Evolutionary conservation across 2,329 filamentous ascomycete genomes (phyloP).

Genomic region (Acephala macrosclerotiorum): DNA sequence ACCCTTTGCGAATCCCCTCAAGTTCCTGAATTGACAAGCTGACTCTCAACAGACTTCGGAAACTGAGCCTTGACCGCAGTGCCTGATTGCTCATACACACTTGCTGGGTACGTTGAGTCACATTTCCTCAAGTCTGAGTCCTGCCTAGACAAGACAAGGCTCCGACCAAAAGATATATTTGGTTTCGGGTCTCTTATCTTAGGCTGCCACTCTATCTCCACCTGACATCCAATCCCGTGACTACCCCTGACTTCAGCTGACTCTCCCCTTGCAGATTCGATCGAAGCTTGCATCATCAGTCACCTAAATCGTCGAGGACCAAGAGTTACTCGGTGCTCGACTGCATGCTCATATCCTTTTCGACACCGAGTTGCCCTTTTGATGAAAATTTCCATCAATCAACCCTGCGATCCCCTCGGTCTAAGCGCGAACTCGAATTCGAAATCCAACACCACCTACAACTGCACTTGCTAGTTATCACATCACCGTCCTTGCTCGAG

Average conservation of each 20-base stretch:
- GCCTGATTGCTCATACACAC: slow-evolving; percentile 11
- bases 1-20: slow-evolving; percentile 10
- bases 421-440: not conserved
- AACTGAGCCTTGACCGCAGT: slow-evolving; percentile 19
- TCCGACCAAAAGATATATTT: not conserved
- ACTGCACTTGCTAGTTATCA: slow-evolving; percentile 7
- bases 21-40: slow-evolving; percentile 8
- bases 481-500: slow-evolving; percentile 22
- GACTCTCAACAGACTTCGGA: slow-evolving; percentile 19
- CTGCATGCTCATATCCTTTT: slow-evolving; percentile 6
- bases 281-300: slow-evolving; percentile 1
- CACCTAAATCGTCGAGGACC: not conserved
- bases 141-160: slow-evolving; percentile 16
- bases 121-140: slow-evolving; percentile 5
- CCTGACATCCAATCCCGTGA: slow-evolving; percentile 17
- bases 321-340: slow-evolving; percentile 10
- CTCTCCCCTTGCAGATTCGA: slow-evolving; percentile 9
- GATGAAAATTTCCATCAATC: slow-evolving; percentile 1
- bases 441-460: not conserved
- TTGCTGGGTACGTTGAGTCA: slow-evolving; percentile 23
- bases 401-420: slow-evolving; percentile 3
- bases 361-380: not conserved
- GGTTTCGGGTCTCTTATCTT: slow-evolving; percentile 9
- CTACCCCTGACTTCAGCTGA: slow-evolving; percentile 7
- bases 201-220: slow-evolving; percentile 13